Percentiles rank a stretch among this genome's conserved stretches.
phyloP scores from a whole-genome alignment of 192 early-diverging fungal genomes.

The Coemansia reversa region DNA sequence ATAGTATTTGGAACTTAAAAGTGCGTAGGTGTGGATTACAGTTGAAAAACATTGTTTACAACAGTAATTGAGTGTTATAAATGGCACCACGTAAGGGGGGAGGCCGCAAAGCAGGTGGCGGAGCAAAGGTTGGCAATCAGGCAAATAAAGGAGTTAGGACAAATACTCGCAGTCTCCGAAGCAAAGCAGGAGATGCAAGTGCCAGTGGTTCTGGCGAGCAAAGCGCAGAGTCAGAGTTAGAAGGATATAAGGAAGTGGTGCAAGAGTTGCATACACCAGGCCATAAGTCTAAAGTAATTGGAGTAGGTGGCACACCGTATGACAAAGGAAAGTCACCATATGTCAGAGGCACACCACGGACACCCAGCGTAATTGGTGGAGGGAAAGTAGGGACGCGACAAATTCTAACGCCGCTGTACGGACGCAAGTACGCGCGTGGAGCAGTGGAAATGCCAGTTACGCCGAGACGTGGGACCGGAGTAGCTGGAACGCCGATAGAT shows the following conservation, averaged over 20 bases:
- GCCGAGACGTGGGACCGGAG: not conserved
- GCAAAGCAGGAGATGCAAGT: not conserved
- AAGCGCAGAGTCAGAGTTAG: too few relatives aligned
- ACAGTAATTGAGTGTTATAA: not conserved
- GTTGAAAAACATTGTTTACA: not conserved
- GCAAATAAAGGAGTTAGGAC: not conserved
- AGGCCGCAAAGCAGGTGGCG: conserved; percentile 3
- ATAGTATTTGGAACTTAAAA: too few relatives aligned
- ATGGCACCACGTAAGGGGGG: conserved; percentile 23
- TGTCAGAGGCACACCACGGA: conserved; percentile 3
- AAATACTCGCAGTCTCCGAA: not conserved
- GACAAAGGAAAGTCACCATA: too few relatives aligned
- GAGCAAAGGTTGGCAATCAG: conserved; percentile 1
- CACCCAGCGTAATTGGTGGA: not conserved
- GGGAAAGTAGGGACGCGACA: conserved; percentile 8
- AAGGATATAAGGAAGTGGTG: too few relatives aligned
- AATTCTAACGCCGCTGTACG: conserved; percentile 35
- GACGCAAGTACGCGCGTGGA: conserved; percentile 41
- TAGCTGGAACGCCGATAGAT: not conserved
- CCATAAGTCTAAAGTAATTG: not conserved
- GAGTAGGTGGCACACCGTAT: too few relatives aligned
- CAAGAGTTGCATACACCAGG: conserved; percentile 7
- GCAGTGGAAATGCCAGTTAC: conserved; percentile 21
- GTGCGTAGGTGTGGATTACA: not conserved
- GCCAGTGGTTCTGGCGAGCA: too few relatives aligned